A percentile compares a stretch with the other conserved stretches of the same genome.
phyloP scores from a whole-genome alignment of 176 grass and related monocot species.

The Stipa capillata region DNA sequence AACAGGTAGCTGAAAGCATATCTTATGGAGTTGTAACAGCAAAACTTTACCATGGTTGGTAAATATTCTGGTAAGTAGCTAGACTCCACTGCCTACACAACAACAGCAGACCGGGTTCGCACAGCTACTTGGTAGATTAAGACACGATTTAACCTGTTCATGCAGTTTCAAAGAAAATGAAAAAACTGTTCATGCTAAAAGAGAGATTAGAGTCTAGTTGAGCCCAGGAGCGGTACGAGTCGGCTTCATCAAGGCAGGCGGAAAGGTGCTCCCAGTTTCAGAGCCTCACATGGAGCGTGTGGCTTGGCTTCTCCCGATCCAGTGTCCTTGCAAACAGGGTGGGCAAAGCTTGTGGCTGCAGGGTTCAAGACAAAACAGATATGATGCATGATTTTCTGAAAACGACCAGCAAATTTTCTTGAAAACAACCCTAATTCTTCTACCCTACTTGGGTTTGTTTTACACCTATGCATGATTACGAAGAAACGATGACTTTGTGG shows the following conservation, averaged over 20 bases:
- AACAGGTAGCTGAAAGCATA: too few species aligned
- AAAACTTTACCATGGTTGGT: too few species aligned
- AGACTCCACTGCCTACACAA: too few species aligned
- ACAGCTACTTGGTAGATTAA: too few species aligned
- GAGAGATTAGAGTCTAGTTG: neutral
- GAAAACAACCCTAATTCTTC: neutral
- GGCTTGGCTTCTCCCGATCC: neutral
- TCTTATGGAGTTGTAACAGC: too few species aligned
- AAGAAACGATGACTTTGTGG: neutral
- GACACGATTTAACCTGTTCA: too few species aligned
- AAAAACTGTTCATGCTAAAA: too few species aligned
- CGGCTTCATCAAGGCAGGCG: neutral
- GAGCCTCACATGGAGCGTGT: slow-evolving; percentile 15
- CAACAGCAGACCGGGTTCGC: too few species aligned
- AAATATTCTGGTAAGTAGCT: too few species aligned
- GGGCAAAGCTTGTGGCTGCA: neutral
- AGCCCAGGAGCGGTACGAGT: neutral
- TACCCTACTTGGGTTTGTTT: neutral
- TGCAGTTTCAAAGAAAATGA: too few species aligned
- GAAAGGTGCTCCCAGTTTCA: neutral
- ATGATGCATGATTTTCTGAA: neutral
- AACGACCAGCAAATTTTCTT: neutral
- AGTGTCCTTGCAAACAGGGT: neutral
- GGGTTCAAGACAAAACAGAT: too few species aligned
- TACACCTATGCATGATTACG: neutral